A percentile compares a stretch with the other conserved stretches of the same genome.
Conservation (phyloP, 768 basidiomycete genomes). For the Tulasnella sp. region DNA sequence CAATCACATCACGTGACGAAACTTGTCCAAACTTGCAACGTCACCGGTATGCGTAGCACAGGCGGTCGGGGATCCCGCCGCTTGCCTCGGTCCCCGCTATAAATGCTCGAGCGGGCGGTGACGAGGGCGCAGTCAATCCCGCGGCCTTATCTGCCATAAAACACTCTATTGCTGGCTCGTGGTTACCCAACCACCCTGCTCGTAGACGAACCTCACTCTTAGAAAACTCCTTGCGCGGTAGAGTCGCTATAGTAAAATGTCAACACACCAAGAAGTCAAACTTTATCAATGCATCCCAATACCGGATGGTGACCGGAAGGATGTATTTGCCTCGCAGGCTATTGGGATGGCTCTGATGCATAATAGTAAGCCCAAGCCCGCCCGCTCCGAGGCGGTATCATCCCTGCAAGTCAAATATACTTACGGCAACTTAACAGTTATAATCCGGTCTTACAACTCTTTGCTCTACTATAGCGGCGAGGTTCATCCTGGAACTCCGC, state of each 20-base stretch:
- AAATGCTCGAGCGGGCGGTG: neutral
- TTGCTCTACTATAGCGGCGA: constrained; percentile 19
- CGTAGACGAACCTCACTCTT: neutral
- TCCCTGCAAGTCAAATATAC: neutral
- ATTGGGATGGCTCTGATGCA: constrained; percentile 23
- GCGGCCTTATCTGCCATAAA: neutral
- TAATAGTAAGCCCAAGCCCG: constrained; percentile 1
- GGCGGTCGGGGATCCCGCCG: neutral
- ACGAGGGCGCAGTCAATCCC: neutral
- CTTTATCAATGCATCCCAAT: constrained; percentile 14
- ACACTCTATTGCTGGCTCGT: neutral
- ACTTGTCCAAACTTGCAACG: neutral
- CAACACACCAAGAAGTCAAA: neutral
- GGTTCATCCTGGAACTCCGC: neutral
- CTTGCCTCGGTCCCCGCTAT: neutral
- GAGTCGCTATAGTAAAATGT: neutral
- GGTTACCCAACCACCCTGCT: neutral
- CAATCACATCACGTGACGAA: neutral
- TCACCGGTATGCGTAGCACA: neutral
- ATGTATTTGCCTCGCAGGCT: constrained; percentile 9
- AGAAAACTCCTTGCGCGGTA: neutral
- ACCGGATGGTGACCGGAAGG: constrained; percentile 15
- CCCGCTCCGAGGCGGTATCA: neutral
- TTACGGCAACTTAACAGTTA: neutral
- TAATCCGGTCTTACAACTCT: constrained; percentile 21